These are phyloP conservation scores for Spergularia azorica DNA, from an alignment of 179 eudicot genomes.

Conservation along the genomic window DNA sequence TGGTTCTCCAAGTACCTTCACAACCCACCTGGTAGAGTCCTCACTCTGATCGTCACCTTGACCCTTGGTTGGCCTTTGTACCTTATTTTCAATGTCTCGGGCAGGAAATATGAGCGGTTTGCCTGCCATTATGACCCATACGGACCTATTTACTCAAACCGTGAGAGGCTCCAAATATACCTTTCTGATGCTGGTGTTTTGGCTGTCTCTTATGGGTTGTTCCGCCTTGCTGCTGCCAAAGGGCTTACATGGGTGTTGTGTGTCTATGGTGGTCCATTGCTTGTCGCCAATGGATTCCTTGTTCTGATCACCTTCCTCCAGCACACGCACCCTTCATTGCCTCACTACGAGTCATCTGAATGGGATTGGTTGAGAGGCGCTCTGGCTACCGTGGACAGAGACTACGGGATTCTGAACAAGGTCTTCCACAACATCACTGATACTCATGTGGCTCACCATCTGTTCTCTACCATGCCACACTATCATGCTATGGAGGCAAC, in stretches of 20 bases:
- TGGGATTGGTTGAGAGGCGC: conserved; percentile 81
- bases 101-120: conserved; percentile 60
- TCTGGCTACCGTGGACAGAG: conserved; percentile 62
- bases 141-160: conserved; percentile 63
- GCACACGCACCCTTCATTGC: conserved; percentile 75
- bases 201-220: conserved; percentile 41
- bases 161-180: conserved; percentile 59
- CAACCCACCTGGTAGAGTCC: conserved; percentile 66
- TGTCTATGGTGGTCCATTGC: conserved; percentile 62
- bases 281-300: conserved; percentile 64
- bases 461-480: conserved; percentile 68
- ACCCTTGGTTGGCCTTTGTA: conserved; percentile 77
- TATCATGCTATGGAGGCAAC: conserved; percentile 72
- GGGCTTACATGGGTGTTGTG: conserved; percentile 61
- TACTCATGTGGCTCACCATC: conserved; percentile 62
- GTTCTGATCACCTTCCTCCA: conserved; percentile 70
- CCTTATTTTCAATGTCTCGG: conserved; percentile 67
- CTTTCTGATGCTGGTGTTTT: conserved; percentile 62
- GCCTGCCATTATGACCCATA: conserved; percentile 77
- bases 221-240: conserved; percentile 43
- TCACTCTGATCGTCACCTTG: conserved; percentile 47
- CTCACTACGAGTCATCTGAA: conserved; percentile 69
- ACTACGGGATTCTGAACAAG: conserved; percentile 56
- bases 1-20: conserved; percentile 56
- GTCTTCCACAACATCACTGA: conserved; percentile 63